phyloP scores from a whole-genome alignment of 345 rosid species.

The Populus alba region DNA sequence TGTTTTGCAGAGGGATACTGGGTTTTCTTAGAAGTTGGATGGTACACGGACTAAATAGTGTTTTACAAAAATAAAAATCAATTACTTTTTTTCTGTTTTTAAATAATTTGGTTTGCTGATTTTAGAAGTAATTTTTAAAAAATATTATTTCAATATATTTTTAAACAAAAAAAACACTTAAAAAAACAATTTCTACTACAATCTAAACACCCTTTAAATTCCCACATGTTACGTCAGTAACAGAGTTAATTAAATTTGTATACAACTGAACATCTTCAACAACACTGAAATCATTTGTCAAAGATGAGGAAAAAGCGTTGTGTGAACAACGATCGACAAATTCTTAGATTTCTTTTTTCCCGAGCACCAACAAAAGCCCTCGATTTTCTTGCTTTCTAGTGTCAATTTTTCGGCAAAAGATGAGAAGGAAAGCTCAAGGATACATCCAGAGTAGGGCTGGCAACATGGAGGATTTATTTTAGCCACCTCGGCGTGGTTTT shows the following conservation, averaged over 20 bases:
- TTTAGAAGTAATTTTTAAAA: too few species aligned
- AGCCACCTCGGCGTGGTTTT: neutral
- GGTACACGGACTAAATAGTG: too few species aligned
- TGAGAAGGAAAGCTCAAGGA: neutral
- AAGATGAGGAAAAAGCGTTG: neutral
- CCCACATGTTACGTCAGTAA: neutral
- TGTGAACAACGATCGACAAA: neutral
- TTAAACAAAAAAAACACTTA: too few species aligned
- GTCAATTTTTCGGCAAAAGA: neutral
- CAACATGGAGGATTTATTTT: neutral
- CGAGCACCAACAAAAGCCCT: neutral
- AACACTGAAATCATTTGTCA: too few species aligned
- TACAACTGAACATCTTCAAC: too few species aligned
- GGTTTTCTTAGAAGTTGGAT: neutral
- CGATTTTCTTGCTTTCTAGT: neutral
- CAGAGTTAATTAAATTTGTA: too few species aligned
- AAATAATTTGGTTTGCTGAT: too few species aligned
- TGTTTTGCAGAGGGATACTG: neutral
- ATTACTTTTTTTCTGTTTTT: too few species aligned
- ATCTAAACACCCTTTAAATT: neutral
- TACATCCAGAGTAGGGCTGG: too few species aligned
- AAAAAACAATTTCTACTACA: too few species aligned
- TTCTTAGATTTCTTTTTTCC: neutral
- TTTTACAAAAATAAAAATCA: too few species aligned
- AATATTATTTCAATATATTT: too few species aligned